Conservation (phyloP, 257 asterid species). For the Pogostemon cablin region DNA sequence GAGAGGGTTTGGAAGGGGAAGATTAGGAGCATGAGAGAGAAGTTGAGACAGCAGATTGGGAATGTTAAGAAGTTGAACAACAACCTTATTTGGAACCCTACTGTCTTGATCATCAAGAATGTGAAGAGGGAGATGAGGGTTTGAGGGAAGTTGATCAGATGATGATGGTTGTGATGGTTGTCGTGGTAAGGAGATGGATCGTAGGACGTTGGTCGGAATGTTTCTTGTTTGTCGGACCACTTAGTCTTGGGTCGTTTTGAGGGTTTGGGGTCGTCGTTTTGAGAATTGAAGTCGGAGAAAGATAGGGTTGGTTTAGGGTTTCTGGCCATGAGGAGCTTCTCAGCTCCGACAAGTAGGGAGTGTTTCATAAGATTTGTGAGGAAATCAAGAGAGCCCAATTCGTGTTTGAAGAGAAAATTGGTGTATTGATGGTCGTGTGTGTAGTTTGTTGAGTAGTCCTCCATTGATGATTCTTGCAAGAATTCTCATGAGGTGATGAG, state of each 20-base stretch:
- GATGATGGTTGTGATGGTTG: not conserved
- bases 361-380: conserved; percentile 34
- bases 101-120: conserved; percentile 38
- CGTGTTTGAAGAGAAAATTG: conserved; percentile 27
- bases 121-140: conserved; percentile 37
- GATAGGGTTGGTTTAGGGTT: conserved; percentile 29
- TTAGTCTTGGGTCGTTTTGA: not conserved
- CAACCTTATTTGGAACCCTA: conserved; percentile 45
- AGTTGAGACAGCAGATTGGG: conserved; percentile 41
- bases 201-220: not conserved
- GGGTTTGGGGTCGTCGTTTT: not conserved
- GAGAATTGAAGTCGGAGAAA: conserved; percentile 17
- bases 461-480: conserved; percentile 45
- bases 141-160: conserved; percentile 29
- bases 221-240: not conserved
- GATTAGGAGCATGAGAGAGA: conserved; percentile 39
- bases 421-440: conserved; percentile 24
- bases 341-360: conserved; percentile 51
- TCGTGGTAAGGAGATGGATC: not conserved
- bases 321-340: conserved; percentile 47
- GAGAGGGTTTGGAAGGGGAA: conserved; percentile 48
- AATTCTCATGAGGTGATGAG: not conserved
- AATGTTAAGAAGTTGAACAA: conserved; percentile 43
- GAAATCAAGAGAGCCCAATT: conserved; percentile 20
- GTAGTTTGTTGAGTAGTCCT: conserved; percentile 33